Conservation (phyloP, 148 eudicot genomes). For the Pharnaceum exiguum region DNA sequence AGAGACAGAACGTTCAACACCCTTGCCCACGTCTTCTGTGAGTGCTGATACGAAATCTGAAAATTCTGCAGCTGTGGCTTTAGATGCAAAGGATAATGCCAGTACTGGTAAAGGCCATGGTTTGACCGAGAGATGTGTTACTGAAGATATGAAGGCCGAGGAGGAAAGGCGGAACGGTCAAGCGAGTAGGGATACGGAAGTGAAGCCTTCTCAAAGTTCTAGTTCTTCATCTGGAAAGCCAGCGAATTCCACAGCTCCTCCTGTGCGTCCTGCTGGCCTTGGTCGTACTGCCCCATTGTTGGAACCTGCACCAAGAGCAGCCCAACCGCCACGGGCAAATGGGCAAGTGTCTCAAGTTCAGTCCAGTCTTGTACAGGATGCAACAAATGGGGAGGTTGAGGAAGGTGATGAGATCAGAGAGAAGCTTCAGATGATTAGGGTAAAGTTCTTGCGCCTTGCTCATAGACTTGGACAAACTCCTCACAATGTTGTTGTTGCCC, state of each 20-base stretch:
- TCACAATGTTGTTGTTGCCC: conserved; percentile 96
- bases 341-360: conserved; percentile 55
- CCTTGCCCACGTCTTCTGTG: conserved; percentile 14
- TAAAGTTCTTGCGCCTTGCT: conserved; percentile 93
- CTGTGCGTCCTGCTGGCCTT: conserved; percentile 83
- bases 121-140: conserved; percentile 17
- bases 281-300: conserved; percentile 76
- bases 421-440: conserved; percentile 96
- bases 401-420: conserved; percentile 91
- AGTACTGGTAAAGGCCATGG: conserved; percentile 16
- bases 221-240: conserved; percentile 25
- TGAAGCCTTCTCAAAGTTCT: conserved; percentile 30
- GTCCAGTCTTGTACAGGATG: conserved; percentile 53
- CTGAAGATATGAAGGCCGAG: conserved; percentile 17
- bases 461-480: conserved; percentile 97
- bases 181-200: conserved; percentile 27
- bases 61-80: conserved; percentile 19
- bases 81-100: conserved; percentile 13
- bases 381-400: conserved; percentile 65
- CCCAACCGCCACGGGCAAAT: conserved; percentile 62
- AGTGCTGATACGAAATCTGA: conserved; percentile 22
- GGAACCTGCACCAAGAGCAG: conserved; percentile 68
- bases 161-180: conserved; percentile 32
- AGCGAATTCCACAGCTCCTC: conserved; percentile 28
- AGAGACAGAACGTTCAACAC: conserved; percentile 6